Evolutionary conservation across 2,329 filamentous ascomycete genomes (phyloP), one percentile per base, ranked within the genome.

Genomic region (Pestalotiopsis sp.): DNA sequence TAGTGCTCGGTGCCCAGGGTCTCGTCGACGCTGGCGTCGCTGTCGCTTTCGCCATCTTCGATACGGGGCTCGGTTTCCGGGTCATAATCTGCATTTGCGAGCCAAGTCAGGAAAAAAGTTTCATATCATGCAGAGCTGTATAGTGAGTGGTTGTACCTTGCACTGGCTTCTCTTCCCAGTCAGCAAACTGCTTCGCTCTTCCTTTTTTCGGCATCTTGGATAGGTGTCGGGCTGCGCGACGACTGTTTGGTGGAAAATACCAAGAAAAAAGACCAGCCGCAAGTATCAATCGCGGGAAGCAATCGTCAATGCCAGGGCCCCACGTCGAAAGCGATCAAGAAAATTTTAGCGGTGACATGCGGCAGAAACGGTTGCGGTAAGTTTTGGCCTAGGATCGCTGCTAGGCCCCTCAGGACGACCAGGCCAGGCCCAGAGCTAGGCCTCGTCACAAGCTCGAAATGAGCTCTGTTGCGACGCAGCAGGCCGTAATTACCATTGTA

Each of bases 41-140:
- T 86, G 14, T 79, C 84, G 58, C 82, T 84, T 61, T 87, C 88
- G 67, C 87, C 87, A 68, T 85, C 86, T n/a, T 85, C 85, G 70
- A 81, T 80, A 17, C 85, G 85, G 20, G 82, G 83, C 70, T 90
- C 88, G 73, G 88, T 89, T 82, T 97, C 94, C 0, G 93, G 93
- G 77, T 97, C 94, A 76, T 92, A 91, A 77, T 97, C 94, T 95
- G 74, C 5, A 31, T 52, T 38, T 45, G 12, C 7, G 6, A 59
- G 57, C 31, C 9, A 27, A 59, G 57, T 59, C 57, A 59, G 57
- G 2, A 59, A 27, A 2, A n/a, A 36, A 3, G 23, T 36, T 1
- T 59, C 13, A 17, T 6, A 58, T 12, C 9, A 12, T 58, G 25
- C 6, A 31, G 41, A 67, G 59, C 36, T 66, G 25, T 31, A 38